Evolutionary conservation across 129 eudicot species (phyloP).

Genomic region (Artemisia tridentata): DNA sequence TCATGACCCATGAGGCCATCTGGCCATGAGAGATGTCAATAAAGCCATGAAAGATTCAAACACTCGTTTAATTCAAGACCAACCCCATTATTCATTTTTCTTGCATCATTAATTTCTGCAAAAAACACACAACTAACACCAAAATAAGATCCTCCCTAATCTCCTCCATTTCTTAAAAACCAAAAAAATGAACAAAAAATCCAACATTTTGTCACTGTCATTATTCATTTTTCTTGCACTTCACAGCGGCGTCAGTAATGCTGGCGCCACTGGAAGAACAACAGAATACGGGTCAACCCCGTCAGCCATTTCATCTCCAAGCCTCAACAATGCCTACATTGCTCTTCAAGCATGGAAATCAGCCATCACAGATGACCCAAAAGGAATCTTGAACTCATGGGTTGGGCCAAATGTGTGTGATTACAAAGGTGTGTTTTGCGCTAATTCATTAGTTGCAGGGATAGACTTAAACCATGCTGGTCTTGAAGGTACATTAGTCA

Average conservation of each 20-base stretch:
- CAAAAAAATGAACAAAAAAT: slow-evolving; percentile 15
- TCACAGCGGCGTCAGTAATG: neutral
- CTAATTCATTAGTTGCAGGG: slow-evolving; percentile 32
- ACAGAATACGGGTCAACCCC: slow-evolving; percentile 18
- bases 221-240: slow-evolving; percentile 24
- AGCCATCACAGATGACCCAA: slow-evolving; percentile 65
- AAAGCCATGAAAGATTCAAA: slow-evolving; percentile 14
- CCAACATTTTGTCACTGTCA: slow-evolving; percentile 21
- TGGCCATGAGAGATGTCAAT: neutral
- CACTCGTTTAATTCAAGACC: slow-evolving; percentile 34
- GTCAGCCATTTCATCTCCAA: slow-evolving; percentile 13
- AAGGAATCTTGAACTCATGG: slow-evolving; percentile 53
- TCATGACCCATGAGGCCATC: neutral
- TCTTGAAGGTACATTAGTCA: slow-evolving; percentile 61
- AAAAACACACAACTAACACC: slow-evolving; percentile 21
- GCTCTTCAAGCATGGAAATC: slow-evolving; percentile 86
- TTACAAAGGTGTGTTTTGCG: slow-evolving; percentile 66
- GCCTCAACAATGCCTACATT: slow-evolving; percentile 38
- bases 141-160: slow-evolving; percentile 23
- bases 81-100: slow-evolving; percentile 37
- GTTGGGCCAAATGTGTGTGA: slow-evolving; percentile 63
- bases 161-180: slow-evolving; percentile 18
- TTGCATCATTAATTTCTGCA: slow-evolving; percentile 24
- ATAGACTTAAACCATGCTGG: slow-evolving; percentile 77
- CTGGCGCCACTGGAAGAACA: too few species aligned